These are phyloP conservation scores for Fusarium setosum DNA, from an alignment of 2,329 filamentous ascomycete genomes.

Conservation along the genomic window DNA sequence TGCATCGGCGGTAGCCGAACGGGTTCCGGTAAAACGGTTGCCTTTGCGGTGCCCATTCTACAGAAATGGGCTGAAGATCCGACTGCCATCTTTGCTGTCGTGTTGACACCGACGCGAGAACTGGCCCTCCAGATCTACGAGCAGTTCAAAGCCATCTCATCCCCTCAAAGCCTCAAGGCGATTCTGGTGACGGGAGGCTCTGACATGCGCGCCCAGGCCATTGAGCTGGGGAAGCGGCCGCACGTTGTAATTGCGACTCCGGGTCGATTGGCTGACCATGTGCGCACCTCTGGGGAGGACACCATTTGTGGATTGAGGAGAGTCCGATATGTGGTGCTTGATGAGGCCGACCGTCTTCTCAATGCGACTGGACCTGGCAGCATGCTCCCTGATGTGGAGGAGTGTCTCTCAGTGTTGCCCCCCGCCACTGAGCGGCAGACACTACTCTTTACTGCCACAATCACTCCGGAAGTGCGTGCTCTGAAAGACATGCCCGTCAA, in stretches of 20 bases:
- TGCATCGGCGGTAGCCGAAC: slow-evolving; percentile 96
- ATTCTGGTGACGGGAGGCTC: slow-evolving; percentile 91
- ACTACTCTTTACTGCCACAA: slow-evolving; percentile 93
- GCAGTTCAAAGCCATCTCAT: slow-evolving; percentile 92
- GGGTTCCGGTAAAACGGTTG: slow-evolving; percentile 96
- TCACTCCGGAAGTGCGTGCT: slow-evolving; percentile 91
- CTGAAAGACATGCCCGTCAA: slow-evolving; percentile 81
- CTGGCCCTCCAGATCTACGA: slow-evolving; percentile 96
- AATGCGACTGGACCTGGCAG: slow-evolving; percentile 78
- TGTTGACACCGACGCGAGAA: slow-evolving; percentile 91
- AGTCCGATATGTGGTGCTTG: slow-evolving; percentile 88
- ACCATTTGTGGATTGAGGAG: slow-evolving; percentile 85
- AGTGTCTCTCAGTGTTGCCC: slow-evolving; percentile 85
- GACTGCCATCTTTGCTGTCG: slow-evolving; percentile 87
- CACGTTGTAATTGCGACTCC: slow-evolving; percentile 96
- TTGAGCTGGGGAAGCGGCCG: slow-evolving; percentile 82
- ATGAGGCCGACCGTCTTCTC: slow-evolving; percentile 93
- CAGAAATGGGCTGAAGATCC: slow-evolving; percentile 95
- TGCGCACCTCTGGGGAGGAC: slow-evolving; percentile 90
- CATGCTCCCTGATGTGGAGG: slow-evolving; percentile 95
- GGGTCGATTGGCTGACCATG: slow-evolving; percentile 92
- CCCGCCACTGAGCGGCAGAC: slow-evolving; percentile 86
- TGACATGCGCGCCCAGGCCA: slow-evolving; percentile 92
- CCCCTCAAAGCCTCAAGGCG: slow-evolving; percentile 87
- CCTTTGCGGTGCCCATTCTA: slow-evolving; percentile 93